A percentile compares a stretch with the other conserved stretches of the same genome.
Conservation (phyloP, 306 rosid species). For the Malus sieversii region DNA sequence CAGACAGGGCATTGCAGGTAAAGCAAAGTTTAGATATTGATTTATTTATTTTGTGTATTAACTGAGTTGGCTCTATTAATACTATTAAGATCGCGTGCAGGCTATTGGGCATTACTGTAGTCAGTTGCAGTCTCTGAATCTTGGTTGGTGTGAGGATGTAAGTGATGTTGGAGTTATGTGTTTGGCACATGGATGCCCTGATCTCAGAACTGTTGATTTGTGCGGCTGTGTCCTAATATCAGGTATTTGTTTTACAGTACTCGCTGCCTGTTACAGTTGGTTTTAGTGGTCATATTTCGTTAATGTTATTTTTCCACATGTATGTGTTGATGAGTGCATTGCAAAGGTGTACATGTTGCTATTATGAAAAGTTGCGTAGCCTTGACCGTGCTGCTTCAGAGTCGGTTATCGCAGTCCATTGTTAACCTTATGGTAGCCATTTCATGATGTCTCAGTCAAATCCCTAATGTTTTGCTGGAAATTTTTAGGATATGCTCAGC, state of each 20-base stretch:
- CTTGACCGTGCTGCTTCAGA: neutral
- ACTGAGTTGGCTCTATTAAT: neutral
- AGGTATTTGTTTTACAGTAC: slow-evolving; percentile 35
- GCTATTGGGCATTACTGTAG: slow-evolving; percentile 74
- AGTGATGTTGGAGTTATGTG: slow-evolving; percentile 83
- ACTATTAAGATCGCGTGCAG: slow-evolving; percentile 31
- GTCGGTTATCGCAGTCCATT: neutral
- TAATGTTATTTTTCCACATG: neutral
- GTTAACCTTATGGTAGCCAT: neutral
- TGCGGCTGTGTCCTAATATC: slow-evolving; percentile 84
- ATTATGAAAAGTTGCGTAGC: neutral
- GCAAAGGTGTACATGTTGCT: neutral
- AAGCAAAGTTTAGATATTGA: neutral
- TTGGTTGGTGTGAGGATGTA: slow-evolving; percentile 89
- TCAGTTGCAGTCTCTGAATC: slow-evolving; percentile 67
- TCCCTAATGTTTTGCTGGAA: neutral
- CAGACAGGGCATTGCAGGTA: slow-evolving; percentile 87
- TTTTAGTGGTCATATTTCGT: neutral
- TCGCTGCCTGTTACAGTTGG: neutral
- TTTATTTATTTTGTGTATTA: neutral
- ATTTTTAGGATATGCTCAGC: neutral
- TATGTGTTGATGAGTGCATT: neutral
- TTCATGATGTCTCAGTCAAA: neutral
- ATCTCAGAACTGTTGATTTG: slow-evolving; percentile 68
- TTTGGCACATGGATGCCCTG: slow-evolving; percentile 84